Conservation (phyloP, 768 basidiomycete genomes). For the Dioszegia aurantiaca region DNA sequence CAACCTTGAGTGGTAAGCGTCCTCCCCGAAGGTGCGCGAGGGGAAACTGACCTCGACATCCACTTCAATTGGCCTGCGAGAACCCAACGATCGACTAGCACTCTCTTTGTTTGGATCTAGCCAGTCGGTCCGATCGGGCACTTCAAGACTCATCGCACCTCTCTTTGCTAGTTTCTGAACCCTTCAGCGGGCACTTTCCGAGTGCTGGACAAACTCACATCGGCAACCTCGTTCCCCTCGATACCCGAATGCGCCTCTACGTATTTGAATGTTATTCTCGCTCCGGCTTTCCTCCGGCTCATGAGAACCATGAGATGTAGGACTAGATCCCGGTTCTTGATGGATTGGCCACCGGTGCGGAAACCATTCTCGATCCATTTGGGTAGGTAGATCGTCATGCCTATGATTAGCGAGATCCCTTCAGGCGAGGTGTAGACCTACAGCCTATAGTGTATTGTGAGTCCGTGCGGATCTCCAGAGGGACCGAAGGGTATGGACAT, state of each 20-base stretch:
- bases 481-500: conserved; percentile 58
- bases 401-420: conserved; percentile 52
- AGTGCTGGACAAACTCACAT: conserved; percentile 51
- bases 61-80: conserved; percentile 20
- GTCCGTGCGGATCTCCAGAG: conserved; percentile 77
- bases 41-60: conserved; percentile 38
- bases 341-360: conserved; percentile 34
- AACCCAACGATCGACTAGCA: background rate
- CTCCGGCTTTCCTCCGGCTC: conserved; percentile 56
- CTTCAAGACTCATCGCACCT: conserved; percentile 35
- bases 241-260: conserved; percentile 77
- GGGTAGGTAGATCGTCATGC: conserved; percentile 65
- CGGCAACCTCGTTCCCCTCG: conserved; percentile 83
- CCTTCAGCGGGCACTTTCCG: background rate
- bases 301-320: conserved; percentile 67
- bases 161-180: conserved; percentile 40
- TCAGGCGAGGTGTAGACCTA: conserved; percentile 45
- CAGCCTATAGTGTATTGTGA: conserved; percentile 80
- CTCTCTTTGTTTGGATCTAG: conserved; percentile 36
- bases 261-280: conserved; percentile 61
- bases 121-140: conserved; percentile 38
- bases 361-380: conserved; percentile 61
- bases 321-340: conserved; percentile 73
- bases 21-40: background rate
- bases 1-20: conserved; percentile 26